A percentile compares a stretch with the other conserved stretches of the same genome.
Conservation (phyloP, 345 rosid species). For the Microthlaspi erraticum region DNA sequence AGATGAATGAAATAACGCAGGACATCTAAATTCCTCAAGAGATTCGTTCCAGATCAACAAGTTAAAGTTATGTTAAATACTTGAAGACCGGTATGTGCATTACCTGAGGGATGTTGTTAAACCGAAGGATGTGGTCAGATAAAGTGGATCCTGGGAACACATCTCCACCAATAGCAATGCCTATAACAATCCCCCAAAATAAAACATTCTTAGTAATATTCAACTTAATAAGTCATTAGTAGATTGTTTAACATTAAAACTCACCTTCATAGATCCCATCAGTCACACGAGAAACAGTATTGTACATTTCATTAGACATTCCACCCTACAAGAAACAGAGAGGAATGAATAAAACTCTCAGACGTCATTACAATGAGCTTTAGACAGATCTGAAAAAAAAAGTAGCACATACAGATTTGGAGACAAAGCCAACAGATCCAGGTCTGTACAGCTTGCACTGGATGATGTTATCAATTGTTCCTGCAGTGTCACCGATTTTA, state of each 20-base stretch:
- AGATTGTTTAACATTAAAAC: not conserved
- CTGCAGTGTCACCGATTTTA: slow-evolving; percentile 98
- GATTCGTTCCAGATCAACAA: not conserved
- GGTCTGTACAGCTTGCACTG: slow-evolving; percentile 96
- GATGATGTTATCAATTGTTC: slow-evolving; percentile 92
- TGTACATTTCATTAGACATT: slow-evolving; percentile 98
- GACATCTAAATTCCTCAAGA: not conserved
- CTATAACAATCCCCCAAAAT: slow-evolving; percentile 51
- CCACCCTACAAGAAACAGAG: slow-evolving; percentile 70
- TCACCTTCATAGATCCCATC: slow-evolving; percentile 98
- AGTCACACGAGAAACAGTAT: slow-evolving; percentile 87
- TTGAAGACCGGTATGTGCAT: slow-evolving; percentile 14
- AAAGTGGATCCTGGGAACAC: slow-evolving; percentile 98
- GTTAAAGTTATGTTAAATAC: not conserved
- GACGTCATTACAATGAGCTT: slow-evolving; percentile 1
- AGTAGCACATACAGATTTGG: slow-evolving; percentile 80
- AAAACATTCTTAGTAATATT: slow-evolving; percentile 21
- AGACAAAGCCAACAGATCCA: slow-evolving; percentile 98
- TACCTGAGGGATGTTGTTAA: slow-evolving; percentile 98
- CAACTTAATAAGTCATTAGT: not conserved
- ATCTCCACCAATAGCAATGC: slow-evolving; percentile 99
- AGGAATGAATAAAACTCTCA: slow-evolving; percentile 22
- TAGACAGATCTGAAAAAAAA: slow-evolving; percentile 16
- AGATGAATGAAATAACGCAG: not conserved
- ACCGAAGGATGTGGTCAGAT: slow-evolving; percentile 91